Conservation (phyloP, 83 land plant species). For the Isoetes engelmannii region DNA sequence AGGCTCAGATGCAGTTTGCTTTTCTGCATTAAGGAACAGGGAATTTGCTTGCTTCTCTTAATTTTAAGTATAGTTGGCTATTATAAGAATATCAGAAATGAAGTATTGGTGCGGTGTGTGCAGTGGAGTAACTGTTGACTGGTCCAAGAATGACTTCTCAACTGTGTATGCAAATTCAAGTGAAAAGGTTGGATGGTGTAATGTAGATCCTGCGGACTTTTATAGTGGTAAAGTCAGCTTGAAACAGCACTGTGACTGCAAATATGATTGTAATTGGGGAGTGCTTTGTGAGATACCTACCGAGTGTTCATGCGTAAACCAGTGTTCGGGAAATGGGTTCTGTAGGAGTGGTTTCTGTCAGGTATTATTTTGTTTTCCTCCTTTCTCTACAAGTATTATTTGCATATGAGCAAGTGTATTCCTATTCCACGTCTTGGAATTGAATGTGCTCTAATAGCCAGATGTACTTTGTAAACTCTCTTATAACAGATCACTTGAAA, state of each 20-base stretch:
- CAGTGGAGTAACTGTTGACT: conserved; percentile 35
- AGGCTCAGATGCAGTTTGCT: neutral
- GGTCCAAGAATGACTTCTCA: conserved; percentile 54
- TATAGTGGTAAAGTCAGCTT: conserved; percentile 35
- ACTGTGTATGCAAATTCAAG: conserved; percentile 53
- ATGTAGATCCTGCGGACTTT: conserved; percentile 67
- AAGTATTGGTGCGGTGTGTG: no score
- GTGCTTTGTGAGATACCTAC: conserved; percentile 64
- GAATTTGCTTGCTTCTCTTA: no score
- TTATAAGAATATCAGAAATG: no score
- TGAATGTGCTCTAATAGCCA: no score
- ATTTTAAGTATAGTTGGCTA: no score
- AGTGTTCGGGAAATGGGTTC: conserved; percentile 75
- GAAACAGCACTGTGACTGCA: conserved; percentile 78
- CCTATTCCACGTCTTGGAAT: no score
- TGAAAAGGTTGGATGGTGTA: conserved; percentile 77
- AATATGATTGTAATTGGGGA: conserved; percentile 73
- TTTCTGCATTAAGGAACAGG: no score
- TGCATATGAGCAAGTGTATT: no score
- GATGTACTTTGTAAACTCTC: no score
- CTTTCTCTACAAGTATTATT: no score
- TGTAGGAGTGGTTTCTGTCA: conserved; percentile 88
- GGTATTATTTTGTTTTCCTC: conserved; percentile 25
- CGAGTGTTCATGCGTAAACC: conserved; percentile 60
- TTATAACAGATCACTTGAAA: no score